These are phyloP conservation scores for Saccharomycopsis crataegensis DNA, from an alignment of 1,139 yeast genomes.

Conservation along the genomic window DNA sequence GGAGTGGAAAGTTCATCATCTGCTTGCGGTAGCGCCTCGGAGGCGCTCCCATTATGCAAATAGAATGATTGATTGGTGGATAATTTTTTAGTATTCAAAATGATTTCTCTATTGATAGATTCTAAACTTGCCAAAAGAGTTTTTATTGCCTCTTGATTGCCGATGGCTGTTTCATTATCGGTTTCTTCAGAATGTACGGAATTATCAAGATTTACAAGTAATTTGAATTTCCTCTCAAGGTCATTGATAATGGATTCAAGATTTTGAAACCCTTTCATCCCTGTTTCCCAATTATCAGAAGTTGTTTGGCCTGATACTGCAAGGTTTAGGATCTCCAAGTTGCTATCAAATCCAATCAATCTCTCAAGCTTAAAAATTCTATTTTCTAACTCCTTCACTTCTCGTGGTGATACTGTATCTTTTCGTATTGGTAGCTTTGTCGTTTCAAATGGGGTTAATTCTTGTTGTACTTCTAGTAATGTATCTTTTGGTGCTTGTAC, in stretches of 20 bases:
- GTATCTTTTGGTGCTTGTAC: too few species aligned
- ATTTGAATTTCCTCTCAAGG: slow-evolving; percentile 13
- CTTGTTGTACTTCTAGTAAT: not conserved
- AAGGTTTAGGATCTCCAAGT: not conserved
- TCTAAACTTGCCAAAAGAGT: slow-evolving; percentile 13
- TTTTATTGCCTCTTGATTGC: slow-evolving; percentile 6
- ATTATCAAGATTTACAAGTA: slow-evolving; percentile 8
- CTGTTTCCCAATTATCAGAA: not conserved
- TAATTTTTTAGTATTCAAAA: slow-evolving; percentile 15
- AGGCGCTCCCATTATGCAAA: not conserved
- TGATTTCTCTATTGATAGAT: slow-evolving; percentile 14
- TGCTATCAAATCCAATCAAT: slow-evolving; percentile 12
- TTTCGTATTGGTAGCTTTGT: not conserved
- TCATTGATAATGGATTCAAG: slow-evolving; percentile 17
- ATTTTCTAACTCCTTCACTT: slow-evolving; percentile 14
- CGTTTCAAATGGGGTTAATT: not conserved
- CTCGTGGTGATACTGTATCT: slow-evolving; percentile 9
- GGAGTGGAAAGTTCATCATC: not conserved
- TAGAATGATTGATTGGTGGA: slow-evolving; percentile 12
- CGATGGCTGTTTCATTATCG: slow-evolving; percentile 1
- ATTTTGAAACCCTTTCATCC: slow-evolving; percentile 3
- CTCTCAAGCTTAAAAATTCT: slow-evolving; percentile 16
- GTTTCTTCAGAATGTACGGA: not conserved
- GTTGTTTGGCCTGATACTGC: not conserved
- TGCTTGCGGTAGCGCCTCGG: not conserved